phyloP scores from a whole-genome alignment of 768 basidiomycete species.

The Psilocybe cubensis region DNA sequence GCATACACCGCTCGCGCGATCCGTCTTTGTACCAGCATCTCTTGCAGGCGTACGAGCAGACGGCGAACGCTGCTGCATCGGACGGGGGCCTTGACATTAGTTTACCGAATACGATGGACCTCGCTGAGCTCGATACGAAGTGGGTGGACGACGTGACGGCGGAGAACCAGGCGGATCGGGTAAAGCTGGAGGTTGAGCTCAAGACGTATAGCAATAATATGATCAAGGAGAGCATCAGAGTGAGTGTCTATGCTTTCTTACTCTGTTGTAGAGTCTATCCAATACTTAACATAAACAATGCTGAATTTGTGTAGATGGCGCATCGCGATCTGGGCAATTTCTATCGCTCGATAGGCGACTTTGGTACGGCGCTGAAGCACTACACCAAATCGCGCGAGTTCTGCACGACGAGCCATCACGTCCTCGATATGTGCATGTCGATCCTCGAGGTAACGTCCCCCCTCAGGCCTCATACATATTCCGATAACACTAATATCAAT shows the following conservation, averaged over 20 bases:
- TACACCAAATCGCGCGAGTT: constrained; percentile 93
- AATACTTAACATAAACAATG: too few species aligned
- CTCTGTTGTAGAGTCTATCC: too few species aligned
- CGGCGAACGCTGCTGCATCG: constrained; percentile 30
- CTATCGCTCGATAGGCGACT: constrained; percentile 75
- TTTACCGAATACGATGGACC: constrained; percentile 50
- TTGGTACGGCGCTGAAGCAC: constrained; percentile 71
- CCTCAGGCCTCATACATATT: not conserved
- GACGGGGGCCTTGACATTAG: too few species aligned
- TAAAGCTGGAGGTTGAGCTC: constrained; percentile 91
- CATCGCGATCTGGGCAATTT: constrained; percentile 88
- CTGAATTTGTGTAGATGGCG: constrained; percentile 64
- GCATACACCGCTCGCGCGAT: constrained; percentile 73
- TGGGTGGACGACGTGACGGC: constrained; percentile 76
- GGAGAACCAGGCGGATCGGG: constrained; percentile 72
- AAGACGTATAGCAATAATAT: constrained; percentile 95
- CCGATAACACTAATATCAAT: not conserved
- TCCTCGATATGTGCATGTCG: constrained; percentile 91
- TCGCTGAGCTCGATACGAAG: constrained; percentile 58
- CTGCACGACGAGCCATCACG: constrained; percentile 87
- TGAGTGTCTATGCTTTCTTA: constrained; percentile 38
- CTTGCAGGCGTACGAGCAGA: constrained; percentile 57
- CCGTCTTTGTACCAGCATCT: constrained; percentile 57
- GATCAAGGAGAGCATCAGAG: constrained; percentile 98
- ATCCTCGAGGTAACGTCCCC: constrained; percentile 65